Conservation (phyloP, 805 yeast genomes). For the Lipomyces chichibuensis region DNA sequence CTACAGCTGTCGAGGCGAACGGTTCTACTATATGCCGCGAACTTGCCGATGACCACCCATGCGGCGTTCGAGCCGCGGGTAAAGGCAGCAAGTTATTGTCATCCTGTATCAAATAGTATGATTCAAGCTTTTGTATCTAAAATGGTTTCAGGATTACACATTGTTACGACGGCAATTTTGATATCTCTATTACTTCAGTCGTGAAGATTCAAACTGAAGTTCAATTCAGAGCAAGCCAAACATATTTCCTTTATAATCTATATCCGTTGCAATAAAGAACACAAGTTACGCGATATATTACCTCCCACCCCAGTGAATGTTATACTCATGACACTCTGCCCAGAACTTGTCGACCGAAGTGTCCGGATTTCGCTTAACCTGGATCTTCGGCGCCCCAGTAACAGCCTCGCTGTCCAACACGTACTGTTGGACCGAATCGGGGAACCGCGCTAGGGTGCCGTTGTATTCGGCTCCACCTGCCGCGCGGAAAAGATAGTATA, state of each 20-base stretch:
- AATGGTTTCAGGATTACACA: too few relatives aligned
- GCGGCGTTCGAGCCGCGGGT: too few relatives aligned
- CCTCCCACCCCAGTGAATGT: slow-evolving; percentile 26
- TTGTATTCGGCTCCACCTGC: slow-evolving; percentile 18
- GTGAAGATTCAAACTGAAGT: too few relatives aligned
- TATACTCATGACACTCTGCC: slow-evolving; percentile 20
- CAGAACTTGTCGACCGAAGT: slow-evolving; percentile 7
- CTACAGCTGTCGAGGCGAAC: too few relatives aligned
- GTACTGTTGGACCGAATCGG: slow-evolving; percentile 12
- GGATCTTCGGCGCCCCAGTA: slow-evolving; percentile 10
- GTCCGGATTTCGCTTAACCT: slow-evolving; percentile 5
- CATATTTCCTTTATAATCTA: not conserved
- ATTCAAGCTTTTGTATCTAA: too few relatives aligned
- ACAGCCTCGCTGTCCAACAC: slow-evolving; percentile 12
- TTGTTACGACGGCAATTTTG: too few relatives aligned
- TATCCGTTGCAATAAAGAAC: not conserved
- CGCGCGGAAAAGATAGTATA: slow-evolving; percentile 26
- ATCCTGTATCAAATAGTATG: too few relatives aligned
- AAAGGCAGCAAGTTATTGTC: too few relatives aligned
- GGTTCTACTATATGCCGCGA: too few relatives aligned
- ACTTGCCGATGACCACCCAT: too few relatives aligned
- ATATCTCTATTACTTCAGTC: too few relatives aligned
- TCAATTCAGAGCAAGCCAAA: not conserved
- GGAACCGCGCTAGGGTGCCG: slow-evolving; percentile 10
- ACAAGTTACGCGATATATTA: not conserved